Percentiles rank a stretch among this genome's conserved stretches.
Conservation (phyloP, 2,329 filamentous ascomycete genomes). For the Stagonosporopsis rhizophila region DNA sequence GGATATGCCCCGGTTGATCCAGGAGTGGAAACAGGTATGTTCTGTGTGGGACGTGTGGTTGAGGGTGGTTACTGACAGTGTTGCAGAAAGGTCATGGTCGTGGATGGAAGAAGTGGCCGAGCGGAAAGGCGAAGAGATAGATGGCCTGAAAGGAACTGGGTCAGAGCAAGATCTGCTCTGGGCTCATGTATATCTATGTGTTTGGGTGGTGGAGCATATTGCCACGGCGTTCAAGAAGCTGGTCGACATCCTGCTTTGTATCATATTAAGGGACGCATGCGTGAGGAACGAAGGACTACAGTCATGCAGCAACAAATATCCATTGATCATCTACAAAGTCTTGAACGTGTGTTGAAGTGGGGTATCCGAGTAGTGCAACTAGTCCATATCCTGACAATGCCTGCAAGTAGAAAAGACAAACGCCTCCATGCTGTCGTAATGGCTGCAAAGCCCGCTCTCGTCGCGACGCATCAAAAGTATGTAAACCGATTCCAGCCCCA, state of each 20-base stretch:
- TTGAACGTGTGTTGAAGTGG: background rate
- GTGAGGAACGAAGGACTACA: background rate
- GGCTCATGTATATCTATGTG: slow-evolving; percentile 28
- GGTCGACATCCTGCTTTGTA: slow-evolving; percentile 13
- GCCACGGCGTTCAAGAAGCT: slow-evolving; percentile 21
- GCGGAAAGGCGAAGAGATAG: slow-evolving; percentile 37
- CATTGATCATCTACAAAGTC: slow-evolving; percentile 1
- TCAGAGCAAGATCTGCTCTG: background rate
- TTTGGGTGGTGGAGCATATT: slow-evolving; percentile 17
- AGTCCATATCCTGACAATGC: background rate
- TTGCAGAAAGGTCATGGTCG: slow-evolving; percentile 71
- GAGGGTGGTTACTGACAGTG: slow-evolving; percentile 45
- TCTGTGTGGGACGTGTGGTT: background rate
- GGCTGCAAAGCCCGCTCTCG: background rate
- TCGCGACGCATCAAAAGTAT: background rate
- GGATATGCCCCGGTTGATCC: slow-evolving; percentile 90
- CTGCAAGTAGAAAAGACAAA: background rate
- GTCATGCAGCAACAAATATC: slow-evolving; percentile 8
- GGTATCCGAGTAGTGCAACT: slow-evolving; percentile 12
- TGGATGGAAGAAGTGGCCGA: slow-evolving; percentile 78
- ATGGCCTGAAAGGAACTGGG: background rate
- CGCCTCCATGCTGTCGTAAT: slow-evolving; percentile 6
- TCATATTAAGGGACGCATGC: slow-evolving; percentile 8
- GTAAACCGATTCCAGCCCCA: too few relatives aligned
- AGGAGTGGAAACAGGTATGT: slow-evolving; percentile 88